phyloP scores from a whole-genome alignment of 768 basidiomycete genomes.

The Suillus sp. region DNA sequence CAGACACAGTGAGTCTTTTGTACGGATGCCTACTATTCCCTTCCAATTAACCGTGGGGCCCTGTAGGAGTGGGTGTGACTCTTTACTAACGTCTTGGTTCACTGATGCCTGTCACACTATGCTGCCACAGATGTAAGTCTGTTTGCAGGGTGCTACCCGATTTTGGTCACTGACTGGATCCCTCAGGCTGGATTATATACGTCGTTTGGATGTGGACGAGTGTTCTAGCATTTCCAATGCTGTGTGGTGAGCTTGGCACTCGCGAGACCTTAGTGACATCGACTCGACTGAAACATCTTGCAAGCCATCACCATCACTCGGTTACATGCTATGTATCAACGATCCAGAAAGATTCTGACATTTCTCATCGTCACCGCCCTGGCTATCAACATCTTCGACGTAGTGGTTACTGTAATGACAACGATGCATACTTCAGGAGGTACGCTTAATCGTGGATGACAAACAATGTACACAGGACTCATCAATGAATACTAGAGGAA shows the following conservation, averaged over 20 bases:
- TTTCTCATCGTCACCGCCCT: background rate
- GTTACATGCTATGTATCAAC: background rate
- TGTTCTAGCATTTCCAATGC: background rate
- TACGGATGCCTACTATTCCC: too few relatives aligned
- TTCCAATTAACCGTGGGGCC: too few relatives aligned
- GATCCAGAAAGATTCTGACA: background rate
- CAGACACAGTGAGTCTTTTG: too few relatives aligned
- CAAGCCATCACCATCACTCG: background rate
- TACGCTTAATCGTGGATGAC: background rate
- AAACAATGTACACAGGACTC: background rate
- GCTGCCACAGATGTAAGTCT: too few relatives aligned
- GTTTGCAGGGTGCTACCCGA: background rate
- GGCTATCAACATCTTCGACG: background rate
- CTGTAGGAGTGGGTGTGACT: background rate
- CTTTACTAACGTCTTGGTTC: background rate
- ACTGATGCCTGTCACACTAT: background rate
- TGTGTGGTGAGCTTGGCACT: background rate
- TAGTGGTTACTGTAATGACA: accelerated
- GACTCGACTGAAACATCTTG: background rate
- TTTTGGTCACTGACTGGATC: background rate
- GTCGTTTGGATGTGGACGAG: accelerated
- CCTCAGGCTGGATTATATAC: background rate
- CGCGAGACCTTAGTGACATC: background rate
- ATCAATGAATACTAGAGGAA: background rate
- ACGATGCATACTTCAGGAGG: background rate